Conservation (phyloP, 352 stramenopile species). For the Thraustochytrium striatum region DNA sequence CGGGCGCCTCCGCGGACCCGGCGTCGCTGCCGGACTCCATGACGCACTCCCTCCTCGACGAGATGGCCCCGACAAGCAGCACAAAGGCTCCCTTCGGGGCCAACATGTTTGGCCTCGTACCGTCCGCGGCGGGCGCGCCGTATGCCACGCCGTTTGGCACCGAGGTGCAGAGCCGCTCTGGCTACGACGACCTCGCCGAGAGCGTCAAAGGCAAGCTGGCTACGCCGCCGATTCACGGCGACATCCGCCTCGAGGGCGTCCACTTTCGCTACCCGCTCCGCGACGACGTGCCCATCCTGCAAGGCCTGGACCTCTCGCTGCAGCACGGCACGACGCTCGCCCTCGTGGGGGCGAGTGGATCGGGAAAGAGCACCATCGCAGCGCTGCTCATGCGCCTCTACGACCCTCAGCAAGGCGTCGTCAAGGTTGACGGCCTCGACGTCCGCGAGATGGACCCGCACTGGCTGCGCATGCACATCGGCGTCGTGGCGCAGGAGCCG, state of each 20-base stretch:
- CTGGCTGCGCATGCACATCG: conserved; percentile 64
- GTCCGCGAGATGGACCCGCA: conserved; percentile 65
- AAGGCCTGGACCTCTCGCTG: conserved; percentile 49
- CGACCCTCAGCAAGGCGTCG: conserved; percentile 63
- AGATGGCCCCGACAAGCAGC: neutral
- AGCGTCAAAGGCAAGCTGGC: neutral
- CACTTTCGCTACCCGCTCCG: conserved; percentile 65
- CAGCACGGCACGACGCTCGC: conserved; percentile 63
- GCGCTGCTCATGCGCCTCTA: conserved; percentile 80
- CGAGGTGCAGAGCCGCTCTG: neutral
- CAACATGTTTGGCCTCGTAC: conserved; percentile 24
- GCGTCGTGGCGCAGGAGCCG: conserved; percentile 81
- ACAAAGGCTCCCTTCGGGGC: conserved; percentile 8
- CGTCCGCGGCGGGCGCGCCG: neutral
- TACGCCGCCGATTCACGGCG: conserved; percentile 25
- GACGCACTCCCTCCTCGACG: conserved; percentile 11
- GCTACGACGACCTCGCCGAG: conserved; percentile 16
- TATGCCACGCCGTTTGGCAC: conserved; percentile 9
- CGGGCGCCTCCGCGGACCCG: conserved; percentile 3
- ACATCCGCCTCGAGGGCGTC: conserved; percentile 78
- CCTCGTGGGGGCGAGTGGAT: conserved; percentile 57
- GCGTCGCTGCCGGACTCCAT: conserved; percentile 2
- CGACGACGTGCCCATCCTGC: conserved; percentile 40
- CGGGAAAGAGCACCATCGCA: conserved; percentile 66
- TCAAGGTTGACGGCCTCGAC: conserved; percentile 73